phyloP scores from a whole-genome alignment of 2,329 filamentous ascomycete genomes.

The Triangularia verruculosa region DNA sequence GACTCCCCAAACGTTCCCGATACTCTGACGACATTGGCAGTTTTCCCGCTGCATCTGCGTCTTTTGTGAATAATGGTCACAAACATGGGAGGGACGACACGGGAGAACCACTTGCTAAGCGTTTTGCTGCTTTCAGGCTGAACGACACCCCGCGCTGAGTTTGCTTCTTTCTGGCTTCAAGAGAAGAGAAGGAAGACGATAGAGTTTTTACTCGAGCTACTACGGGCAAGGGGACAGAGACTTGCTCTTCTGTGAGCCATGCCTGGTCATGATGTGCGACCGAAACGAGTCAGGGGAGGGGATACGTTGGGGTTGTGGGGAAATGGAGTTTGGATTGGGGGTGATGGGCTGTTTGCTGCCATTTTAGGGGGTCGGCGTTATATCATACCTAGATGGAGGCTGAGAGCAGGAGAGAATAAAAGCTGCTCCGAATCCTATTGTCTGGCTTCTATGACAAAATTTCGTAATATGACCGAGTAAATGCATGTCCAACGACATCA shows the following conservation, averaged over 20 bases:
- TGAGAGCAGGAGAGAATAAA: no score
- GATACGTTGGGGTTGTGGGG: no score
- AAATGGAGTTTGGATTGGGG: no score
- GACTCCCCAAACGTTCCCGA: conserved; percentile 72
- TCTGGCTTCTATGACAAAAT: no score
- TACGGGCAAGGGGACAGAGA: not conserved
- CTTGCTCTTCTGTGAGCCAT: not conserved
- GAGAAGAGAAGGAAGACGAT: not conserved
- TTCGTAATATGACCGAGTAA: no score
- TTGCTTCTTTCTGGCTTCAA: not conserved
- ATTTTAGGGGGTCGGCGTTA: no score
- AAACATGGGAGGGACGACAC: conserved; percentile 34
- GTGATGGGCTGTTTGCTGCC: no score
- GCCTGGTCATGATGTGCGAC: not conserved
- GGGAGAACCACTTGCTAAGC: conserved; percentile 61
- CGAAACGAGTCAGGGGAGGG: not conserved
- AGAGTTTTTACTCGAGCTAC: not conserved
- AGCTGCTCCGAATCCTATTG: no score
- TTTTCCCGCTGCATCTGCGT: conserved; percentile 29
- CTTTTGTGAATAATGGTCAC: conserved; percentile 16
- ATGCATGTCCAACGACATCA: no score
- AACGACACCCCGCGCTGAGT: conserved; percentile 34
- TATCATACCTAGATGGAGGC: no score
- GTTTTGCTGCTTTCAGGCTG: conserved; percentile 65
- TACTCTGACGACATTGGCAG: conserved; percentile 31